phyloP scores from a whole-genome alignment of 371 early-diverging fungal species.

The Rhizopus sp. region DNA sequence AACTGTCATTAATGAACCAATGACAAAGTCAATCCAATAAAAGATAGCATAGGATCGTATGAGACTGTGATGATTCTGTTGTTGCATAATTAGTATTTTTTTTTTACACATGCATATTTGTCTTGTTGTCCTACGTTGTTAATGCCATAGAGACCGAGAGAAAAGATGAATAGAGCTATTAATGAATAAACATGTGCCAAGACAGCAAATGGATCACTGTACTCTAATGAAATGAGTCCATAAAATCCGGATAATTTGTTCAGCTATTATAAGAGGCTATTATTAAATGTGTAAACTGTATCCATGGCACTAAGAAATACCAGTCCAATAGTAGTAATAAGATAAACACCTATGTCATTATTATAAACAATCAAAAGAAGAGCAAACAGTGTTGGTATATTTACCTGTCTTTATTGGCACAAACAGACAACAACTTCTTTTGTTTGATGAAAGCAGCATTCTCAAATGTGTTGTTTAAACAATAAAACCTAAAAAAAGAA shows the following conservation, averaged over 20 bases:
- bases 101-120: too few relatives aligned
- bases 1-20: slow-evolving; percentile 34
- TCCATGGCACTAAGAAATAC: slow-evolving; percentile 13
- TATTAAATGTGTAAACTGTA: too few relatives aligned
- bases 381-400: not conserved
- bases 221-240: slow-evolving; percentile 41
- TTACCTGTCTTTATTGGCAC: slow-evolving; percentile 44
- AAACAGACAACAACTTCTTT: slow-evolving; percentile 34
- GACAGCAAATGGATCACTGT: slow-evolving; percentile 30
- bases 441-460: slow-evolving; percentile 24
- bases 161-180: slow-evolving; percentile 29
- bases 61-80: slow-evolving; percentile 22
- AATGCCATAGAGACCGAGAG: slow-evolving; percentile 40
- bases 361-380: not conserved
- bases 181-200: slow-evolving; percentile 36
- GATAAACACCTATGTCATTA: slow-evolving; percentile 30
- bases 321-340: slow-evolving; percentile 47
- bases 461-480: not conserved
- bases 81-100: not conserved
- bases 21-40: slow-evolving; percentile 48
- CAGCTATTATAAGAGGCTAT: slow-evolving; percentile 21
- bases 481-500: not conserved
- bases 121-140: slow-evolving; percentile 28
- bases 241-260: slow-evolving; percentile 51
- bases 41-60: slow-evolving; percentile 44